phyloP scores from a whole-genome alignment of 164 flowering plant species.

The Litsea cubeba region DNA sequence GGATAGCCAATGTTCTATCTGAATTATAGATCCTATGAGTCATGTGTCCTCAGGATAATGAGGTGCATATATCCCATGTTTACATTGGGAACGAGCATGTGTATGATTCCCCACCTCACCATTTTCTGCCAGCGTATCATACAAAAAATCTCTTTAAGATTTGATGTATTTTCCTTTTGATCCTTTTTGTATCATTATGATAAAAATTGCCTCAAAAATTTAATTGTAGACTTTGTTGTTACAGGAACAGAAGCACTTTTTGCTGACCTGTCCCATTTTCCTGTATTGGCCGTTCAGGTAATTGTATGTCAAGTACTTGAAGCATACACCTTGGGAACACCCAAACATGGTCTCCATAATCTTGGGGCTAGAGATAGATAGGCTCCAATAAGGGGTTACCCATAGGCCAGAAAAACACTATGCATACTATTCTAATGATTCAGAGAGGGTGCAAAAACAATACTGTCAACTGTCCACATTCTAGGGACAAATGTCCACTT shows the following conservation, averaged over 20 bases:
- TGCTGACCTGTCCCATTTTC: conserved; percentile 92
- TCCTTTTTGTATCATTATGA: neutral
- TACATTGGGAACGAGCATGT: neutral
- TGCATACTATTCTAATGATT: neutral
- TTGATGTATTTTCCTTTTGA: neutral
- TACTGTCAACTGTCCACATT: neutral
- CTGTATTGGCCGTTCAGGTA: conserved; percentile 70
- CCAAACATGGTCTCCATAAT: neutral
- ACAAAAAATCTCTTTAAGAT: neutral
- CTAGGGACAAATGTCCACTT: neutral
- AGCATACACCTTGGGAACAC: neutral
- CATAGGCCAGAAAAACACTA: neutral
- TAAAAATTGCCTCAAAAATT: neutral
- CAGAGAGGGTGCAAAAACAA: neutral
- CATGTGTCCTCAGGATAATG: too few relatives aligned
- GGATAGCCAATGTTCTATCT: too few relatives aligned
- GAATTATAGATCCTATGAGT: too few relatives aligned
- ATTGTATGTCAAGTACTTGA: neutral
- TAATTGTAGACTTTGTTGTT: conserved; percentile 9
- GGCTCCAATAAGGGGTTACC: neutral
- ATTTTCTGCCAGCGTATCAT: neutral
- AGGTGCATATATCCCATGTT: too few relatives aligned
- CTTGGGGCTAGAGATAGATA: neutral
- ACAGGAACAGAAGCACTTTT: conserved; percentile 98
- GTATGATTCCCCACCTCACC: neutral